Evolutionary conservation across 1,284 basidiomycete species (phyloP).

Genomic region (Trichosporon sp.): DNA sequence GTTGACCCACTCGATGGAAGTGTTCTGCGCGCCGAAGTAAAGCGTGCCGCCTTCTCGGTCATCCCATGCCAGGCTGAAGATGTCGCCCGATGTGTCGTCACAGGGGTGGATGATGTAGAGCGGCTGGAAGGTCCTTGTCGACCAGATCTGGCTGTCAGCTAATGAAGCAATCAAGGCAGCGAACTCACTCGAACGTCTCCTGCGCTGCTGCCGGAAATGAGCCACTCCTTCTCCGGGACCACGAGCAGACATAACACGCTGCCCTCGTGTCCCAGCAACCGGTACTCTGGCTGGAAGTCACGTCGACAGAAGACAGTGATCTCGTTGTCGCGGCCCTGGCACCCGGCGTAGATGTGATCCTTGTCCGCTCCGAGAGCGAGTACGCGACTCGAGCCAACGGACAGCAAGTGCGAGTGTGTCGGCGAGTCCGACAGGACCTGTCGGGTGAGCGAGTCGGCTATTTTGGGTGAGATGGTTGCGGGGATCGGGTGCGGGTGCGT

Average conservation of each 20-base stretch:
- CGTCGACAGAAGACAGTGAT: conserved; percentile 69
- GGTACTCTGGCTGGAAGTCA: conserved; percentile 64
- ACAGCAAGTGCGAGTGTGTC: conserved; percentile 45
- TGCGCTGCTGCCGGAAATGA: conserved; percentile 68
- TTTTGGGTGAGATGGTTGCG: neutral
- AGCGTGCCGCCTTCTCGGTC: conserved; percentile 61
- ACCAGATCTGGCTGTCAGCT: conserved; percentile 66
- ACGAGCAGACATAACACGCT: conserved; percentile 79
- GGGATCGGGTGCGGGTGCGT: neutral
- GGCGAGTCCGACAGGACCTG: conserved; percentile 44
- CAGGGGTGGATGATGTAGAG: conserved; percentile 79
- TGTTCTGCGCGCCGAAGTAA: conserved; percentile 82
- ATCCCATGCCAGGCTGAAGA: conserved; percentile 83
- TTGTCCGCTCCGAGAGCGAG: conserved; percentile 70
- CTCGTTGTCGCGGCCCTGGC: conserved; percentile 69
- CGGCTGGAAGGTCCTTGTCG: conserved; percentile 63
- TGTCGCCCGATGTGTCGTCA: conserved; percentile 80
- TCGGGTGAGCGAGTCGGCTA: conserved; percentile 44
- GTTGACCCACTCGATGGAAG: conserved; percentile 77
- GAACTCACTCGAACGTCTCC: conserved; percentile 68
- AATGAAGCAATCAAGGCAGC: conserved; percentile 12
- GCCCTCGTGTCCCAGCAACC: conserved; percentile 76
- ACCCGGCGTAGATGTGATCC: conserved; percentile 74
- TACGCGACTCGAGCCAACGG: conserved; percentile 51
- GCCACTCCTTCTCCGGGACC: conserved; percentile 69